Evolutionary conservation across 2,329 filamentous ascomycete genomes (phyloP).

Genomic region (Verticillium albo-atrum): DNA sequence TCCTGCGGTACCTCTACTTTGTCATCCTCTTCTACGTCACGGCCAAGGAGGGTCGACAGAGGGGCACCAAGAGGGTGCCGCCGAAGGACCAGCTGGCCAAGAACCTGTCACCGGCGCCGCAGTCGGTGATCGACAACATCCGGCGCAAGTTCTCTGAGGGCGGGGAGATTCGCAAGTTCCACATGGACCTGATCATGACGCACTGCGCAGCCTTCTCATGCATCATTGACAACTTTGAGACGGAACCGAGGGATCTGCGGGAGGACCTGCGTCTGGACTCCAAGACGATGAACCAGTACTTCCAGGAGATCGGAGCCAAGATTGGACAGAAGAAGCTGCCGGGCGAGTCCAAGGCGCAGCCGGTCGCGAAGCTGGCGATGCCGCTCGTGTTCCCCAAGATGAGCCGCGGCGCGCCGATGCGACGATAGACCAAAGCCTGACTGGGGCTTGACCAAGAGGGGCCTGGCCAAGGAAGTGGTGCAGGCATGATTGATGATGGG

Average conservation of each 20-base stretch:
- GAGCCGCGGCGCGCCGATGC: conserved; percentile 21
- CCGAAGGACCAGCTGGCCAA: conserved; percentile 58
- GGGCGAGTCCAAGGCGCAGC: conserved; percentile 49
- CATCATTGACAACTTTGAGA: conserved; percentile 68
- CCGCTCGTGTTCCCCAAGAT: conserved; percentile 79
- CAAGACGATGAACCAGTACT: conserved; percentile 67
- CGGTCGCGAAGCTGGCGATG: conserved; percentile 67
- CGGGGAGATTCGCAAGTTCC: conserved; percentile 64
- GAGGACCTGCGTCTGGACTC: conserved; percentile 70
- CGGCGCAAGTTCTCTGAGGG: conserved; percentile 64
- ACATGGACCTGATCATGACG: conserved; percentile 67
- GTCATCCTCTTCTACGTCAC: conserved; percentile 49
- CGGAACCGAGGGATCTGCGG: conserved; percentile 64
- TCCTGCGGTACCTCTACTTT: conserved; percentile 57
- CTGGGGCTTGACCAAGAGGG: no score
- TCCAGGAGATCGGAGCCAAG: conserved; percentile 69
- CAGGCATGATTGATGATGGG: no score
- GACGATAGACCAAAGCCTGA: conserved; percentile 4
- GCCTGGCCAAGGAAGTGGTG: no score
- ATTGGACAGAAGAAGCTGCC: conserved; percentile 47
- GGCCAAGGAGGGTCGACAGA: conserved; percentile 40
- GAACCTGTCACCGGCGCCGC: conserved; percentile 52
- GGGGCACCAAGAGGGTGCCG: conserved; percentile 48
- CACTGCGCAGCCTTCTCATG: conserved; percentile 69
- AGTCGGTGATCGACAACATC: conserved; percentile 61